phyloP scores from a whole-genome alignment of 73 alveolate species.

The Paramecium octaurelia region DNA sequence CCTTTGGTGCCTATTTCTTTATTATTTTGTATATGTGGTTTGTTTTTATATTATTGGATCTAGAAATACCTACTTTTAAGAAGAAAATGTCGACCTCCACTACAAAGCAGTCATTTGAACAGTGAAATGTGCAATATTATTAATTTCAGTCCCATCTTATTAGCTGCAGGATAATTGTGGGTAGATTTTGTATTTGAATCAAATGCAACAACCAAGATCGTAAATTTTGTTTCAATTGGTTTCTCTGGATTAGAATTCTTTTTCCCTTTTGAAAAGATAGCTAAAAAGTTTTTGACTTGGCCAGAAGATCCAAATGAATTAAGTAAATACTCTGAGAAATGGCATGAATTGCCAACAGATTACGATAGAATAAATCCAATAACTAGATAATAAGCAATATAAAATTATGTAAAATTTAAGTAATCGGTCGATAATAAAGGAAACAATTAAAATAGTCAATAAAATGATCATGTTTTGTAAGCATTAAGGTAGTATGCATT shows the following conservation, averaged over 20 bases:
- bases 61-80: constrained; percentile 7
- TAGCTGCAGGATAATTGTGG: constrained; percentile 40
- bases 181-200: not conserved
- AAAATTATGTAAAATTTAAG: not conserved
- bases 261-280: not conserved
- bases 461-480: not conserved
- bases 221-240: not conserved
- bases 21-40: not conserved
- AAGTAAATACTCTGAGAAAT: not conserved
- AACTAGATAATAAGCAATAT: not conserved
- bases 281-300: not conserved
- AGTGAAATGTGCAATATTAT: not conserved
- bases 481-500: not conserved
- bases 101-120: not conserved
- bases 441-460: not conserved
- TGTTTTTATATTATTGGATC: not conserved
- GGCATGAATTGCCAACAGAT: not conserved
- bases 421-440: not conserved
- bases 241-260: constrained; percentile 11
- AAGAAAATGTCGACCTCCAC: constrained; percentile 16
- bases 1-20: constrained; percentile 21
- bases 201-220: not conserved
- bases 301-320: not conserved
- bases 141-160: constrained; percentile 18
- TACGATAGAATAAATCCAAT: constrained; percentile 33